A percentile compares a stretch with the other conserved stretches of the same genome.
Evolutionary conservation across 2,329 filamentous ascomycete genomes (phyloP).

Genomic region (Coniochaeta ligniaria): DNA sequence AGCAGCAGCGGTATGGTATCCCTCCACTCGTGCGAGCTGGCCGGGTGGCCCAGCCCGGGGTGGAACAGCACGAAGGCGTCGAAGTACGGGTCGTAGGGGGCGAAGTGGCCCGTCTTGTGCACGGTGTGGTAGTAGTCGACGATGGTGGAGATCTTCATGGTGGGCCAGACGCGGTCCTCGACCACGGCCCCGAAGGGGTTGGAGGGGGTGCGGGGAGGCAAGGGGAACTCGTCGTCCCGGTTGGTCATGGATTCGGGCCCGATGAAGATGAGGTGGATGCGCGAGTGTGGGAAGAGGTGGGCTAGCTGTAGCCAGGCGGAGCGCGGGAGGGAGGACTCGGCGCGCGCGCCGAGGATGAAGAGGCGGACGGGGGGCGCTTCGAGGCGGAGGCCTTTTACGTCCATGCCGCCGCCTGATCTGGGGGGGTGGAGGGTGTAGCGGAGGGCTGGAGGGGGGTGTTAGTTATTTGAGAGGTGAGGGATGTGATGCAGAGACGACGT

Average conservation of each 20-base stretch:
- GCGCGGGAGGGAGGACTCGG: slow-evolving; percentile 92
- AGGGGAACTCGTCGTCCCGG: slow-evolving; percentile 84
- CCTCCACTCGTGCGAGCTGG: slow-evolving; percentile 88
- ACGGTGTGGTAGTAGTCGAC: slow-evolving; percentile 98
- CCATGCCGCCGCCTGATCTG: slow-evolving; percentile 63
- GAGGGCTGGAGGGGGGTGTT: slow-evolving; percentile 31
- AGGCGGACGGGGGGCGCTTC: slow-evolving; percentile 83
- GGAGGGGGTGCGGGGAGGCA: slow-evolving; percentile 72
- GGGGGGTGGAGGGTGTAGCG: slow-evolving; percentile 92
- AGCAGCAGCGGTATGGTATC: slow-evolving; percentile 83
- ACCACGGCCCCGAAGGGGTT: slow-evolving; percentile 95
- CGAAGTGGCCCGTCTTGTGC: slow-evolving; percentile 83
- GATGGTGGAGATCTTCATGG: slow-evolving; percentile 95
- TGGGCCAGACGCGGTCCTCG: slow-evolving; percentile 80
- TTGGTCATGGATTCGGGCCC: slow-evolving; percentile 95
- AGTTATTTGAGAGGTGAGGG: neutral
- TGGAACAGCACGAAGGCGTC: slow-evolving; percentile 98
- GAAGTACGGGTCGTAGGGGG: slow-evolving; percentile 95
- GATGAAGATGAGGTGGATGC: slow-evolving; percentile 88
- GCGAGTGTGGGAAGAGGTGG: slow-evolving; percentile 90
- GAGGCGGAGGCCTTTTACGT: slow-evolving; percentile 72
- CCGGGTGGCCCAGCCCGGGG: slow-evolving; percentile 89
- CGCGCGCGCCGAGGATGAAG: slow-evolving; percentile 89
- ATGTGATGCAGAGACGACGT: slow-evolving; percentile 24
- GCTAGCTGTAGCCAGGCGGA: slow-evolving; percentile 90